Evolutionary conservation across 2,329 filamentous ascomycete genomes (phyloP).

Genomic region (Clarireedia monteithiana): DNA sequence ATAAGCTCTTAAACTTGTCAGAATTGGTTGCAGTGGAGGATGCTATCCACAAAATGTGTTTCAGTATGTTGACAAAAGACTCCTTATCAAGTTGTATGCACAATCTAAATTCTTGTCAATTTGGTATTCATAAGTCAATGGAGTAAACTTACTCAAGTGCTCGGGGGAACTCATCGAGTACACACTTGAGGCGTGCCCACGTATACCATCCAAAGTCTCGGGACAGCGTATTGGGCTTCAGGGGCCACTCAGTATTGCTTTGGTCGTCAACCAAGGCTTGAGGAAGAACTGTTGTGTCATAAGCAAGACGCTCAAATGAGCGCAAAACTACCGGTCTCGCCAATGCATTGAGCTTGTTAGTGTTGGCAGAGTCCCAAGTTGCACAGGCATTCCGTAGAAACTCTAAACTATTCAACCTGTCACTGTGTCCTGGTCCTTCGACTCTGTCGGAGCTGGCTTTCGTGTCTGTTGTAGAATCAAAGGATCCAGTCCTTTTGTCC

Average conservation of each 20-base stretch:
- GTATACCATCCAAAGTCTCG: constrained; percentile 17
- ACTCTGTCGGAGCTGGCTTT: background rate
- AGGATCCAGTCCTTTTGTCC: constrained; percentile 17
- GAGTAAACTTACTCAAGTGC: constrained; percentile 18
- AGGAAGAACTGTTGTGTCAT: constrained; percentile 11
- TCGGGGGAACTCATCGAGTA: constrained; percentile 25
- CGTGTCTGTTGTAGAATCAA: constrained; percentile 8
- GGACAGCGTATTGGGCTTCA: constrained; percentile 9
- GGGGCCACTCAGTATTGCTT: background rate
- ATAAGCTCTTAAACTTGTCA: background rate
- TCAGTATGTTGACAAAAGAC: constrained; percentile 16
- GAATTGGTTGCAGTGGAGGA: constrained; percentile 10
- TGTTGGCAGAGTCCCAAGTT: constrained; percentile 17
- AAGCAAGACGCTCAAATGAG: constrained; percentile 13
- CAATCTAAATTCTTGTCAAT: constrained; percentile 17
- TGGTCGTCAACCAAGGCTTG: constrained; percentile 2
- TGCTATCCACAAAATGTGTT: constrained; percentile 23
- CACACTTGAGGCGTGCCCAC: constrained; percentile 17
- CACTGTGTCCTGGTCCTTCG: background rate
- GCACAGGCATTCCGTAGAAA: constrained; percentile 22
- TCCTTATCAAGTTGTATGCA: constrained; percentile 12
- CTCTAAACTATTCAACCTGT: constrained; percentile 19
- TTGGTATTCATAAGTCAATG: background rate
- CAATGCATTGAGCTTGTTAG: constrained; percentile 9
- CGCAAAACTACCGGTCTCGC: constrained; percentile 13